Evolutionary conservation across 371 early-diverging fungal genomes (phyloP), one percentile per base, ranked within the genome.

Genomic region (Mortierella sp.): DNA sequence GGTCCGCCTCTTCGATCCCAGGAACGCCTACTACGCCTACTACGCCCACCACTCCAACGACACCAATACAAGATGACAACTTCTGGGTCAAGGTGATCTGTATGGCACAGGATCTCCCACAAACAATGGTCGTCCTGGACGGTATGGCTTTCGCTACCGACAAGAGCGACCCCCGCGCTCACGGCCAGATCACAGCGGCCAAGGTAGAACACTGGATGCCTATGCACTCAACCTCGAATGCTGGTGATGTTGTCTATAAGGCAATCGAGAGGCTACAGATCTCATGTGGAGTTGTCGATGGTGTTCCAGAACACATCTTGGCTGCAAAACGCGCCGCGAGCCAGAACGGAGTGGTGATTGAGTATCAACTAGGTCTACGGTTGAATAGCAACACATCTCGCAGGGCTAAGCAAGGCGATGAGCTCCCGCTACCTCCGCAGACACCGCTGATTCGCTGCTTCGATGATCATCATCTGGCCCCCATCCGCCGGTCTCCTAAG

Each of bases 1-100:
- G 39, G 80, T 87, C 47, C 76, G 83, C 41, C 80, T 84, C 63
- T 79, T 66, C 73, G 0, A 41, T 54, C 14, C 61, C 78, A 19
- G 57, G 54, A 16, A 57, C 62, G 7, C 69, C 74, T 2, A 63
- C 70, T 3, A 70, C 69, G 6, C 69, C 74, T 8, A 63, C 70
- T 13, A 70, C 69, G 0, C 73, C 76, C 1, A 69, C 66, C 14
- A 69, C 65, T 0, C 72, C 67, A 3, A 70, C 58, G 3, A 39
- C 55, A 4, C 60, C 73, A 0, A 54, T 58, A 19, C 64, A 68
- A 28, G 76, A 76, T 10, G 76, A 76, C 54, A 28, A 54, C 48
- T 69, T 76, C 66, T 76, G 76, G 76, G 63, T 76, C 42, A 76
- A 76, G 52, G 76, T 76, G 19, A 46, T 76, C 45, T 76, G 76